Conservation (phyloP, 768 basidiomycete genomes). For the Pholiota conissans region DNA sequence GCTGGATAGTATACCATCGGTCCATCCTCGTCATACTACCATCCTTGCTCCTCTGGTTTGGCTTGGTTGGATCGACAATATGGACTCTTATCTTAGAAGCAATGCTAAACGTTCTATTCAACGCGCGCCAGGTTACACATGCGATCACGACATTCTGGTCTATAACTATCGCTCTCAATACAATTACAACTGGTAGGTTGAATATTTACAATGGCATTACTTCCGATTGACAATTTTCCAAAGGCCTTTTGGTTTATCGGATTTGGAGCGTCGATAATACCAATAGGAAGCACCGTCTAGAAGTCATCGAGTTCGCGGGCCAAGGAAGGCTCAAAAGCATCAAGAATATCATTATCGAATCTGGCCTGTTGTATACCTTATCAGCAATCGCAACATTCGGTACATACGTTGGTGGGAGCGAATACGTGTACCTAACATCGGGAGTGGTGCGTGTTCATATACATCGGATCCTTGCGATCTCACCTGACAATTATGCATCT, state of each 20-base stretch:
- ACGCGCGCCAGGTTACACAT: conserved; percentile 1
- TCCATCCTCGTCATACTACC: conserved; percentile 13
- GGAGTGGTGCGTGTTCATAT: conserved; percentile 17
- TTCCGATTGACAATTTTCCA: not conserved
- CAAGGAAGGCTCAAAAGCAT: conserved; percentile 7
- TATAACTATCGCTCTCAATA: conserved; percentile 10
- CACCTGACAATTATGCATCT: not conserved
- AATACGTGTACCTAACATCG: conserved; percentile 20
- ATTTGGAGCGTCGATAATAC: conserved; percentile 10
- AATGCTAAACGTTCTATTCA: conserved; percentile 4
- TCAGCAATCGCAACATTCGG: conserved; percentile 19
- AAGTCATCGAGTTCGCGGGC: not conserved
- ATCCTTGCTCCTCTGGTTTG: conserved; percentile 22
- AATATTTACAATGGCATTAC: not conserved
- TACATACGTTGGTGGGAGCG: conserved; percentile 19
- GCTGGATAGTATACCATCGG: conserved; percentile 22
- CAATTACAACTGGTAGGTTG: conserved; percentile 15
- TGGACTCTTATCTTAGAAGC: conserved; percentile 6
- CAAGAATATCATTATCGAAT: conserved; percentile 29
- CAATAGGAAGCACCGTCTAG: not conserved
- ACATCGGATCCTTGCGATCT: not conserved
- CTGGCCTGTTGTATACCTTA: conserved; percentile 25
- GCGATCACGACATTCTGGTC: conserved; percentile 14
- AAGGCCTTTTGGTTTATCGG: conserved; percentile 11
- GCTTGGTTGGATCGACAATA: conserved; percentile 6